phyloP scores from a whole-genome alignment of 768 basidiomycete genomes.

The Lactifluus hygrophoroides region DNA sequence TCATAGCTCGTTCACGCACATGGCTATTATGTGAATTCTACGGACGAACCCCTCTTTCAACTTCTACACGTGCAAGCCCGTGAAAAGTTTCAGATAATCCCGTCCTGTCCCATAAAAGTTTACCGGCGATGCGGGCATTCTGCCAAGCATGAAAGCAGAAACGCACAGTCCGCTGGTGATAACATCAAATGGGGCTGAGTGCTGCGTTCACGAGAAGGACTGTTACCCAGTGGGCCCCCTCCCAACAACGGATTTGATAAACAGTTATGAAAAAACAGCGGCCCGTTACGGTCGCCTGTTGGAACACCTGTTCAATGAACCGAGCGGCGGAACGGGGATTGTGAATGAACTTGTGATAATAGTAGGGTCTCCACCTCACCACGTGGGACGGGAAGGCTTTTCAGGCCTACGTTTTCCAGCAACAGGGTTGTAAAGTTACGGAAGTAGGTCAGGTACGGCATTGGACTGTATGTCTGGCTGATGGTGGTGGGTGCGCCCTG shows the following conservation, averaged over 20 bases:
- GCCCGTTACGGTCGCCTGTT: neutral
- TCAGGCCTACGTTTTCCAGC: too few species aligned
- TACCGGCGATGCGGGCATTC: neutral
- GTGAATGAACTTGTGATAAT: neutral
- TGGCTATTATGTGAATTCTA: slow-evolving; percentile 17
- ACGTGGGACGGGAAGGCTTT: neutral
- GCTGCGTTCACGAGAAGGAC: neutral
- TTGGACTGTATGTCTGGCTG: neutral
- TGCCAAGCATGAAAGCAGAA: neutral
- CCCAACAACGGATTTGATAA: neutral
- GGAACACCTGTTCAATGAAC: neutral
- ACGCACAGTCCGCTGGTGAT: neutral
- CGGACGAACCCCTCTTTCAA: neutral
- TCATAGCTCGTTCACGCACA: slow-evolving; percentile 14
- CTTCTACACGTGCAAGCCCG: neutral
- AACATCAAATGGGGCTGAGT: neutral
- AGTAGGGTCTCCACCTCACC: too few species aligned
- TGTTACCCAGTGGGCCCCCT: neutral
- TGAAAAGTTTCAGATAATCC: neutral
- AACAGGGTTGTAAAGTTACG: neutral
- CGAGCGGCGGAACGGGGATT: neutral
- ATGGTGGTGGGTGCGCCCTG: neutral
- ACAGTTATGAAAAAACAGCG: neutral
- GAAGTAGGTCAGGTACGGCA: neutral
- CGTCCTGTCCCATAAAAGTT: neutral